Percentiles rank a stretch among this genome's conserved stretches.
These are phyloP conservation scores for Xylariomycetidae sp. DNA, from an alignment of 2,329 filamentous ascomycete species.

Conservation along the genomic window DNA sequence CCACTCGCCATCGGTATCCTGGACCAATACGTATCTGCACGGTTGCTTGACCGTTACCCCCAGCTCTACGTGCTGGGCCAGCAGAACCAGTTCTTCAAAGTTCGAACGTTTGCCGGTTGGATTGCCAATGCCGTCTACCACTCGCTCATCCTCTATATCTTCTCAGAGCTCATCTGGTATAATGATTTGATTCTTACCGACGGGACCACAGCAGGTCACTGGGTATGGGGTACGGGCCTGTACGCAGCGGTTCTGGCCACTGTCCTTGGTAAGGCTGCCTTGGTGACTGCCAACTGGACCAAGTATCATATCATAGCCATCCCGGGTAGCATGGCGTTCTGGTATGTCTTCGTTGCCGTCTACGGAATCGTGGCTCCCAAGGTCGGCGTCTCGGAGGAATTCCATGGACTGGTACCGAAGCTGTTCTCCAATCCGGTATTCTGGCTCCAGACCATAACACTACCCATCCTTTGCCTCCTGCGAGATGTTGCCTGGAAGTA, in stretches of 20 bases:
- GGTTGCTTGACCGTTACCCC: constrained; percentile 88
- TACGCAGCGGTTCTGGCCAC: constrained; percentile 93
- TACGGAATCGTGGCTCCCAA: constrained; percentile 85
- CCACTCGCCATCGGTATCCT: constrained; percentile 93
- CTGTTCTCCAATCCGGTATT: constrained; percentile 79
- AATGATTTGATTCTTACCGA: constrained; percentile 72
- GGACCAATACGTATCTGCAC: constrained; percentile 94
- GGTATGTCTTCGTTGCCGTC: constrained; percentile 82
- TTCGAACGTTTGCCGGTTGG: constrained; percentile 90
- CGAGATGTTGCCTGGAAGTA: constrained; percentile 98
- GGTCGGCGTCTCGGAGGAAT: constrained; percentile 75
- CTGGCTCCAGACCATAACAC: constrained; percentile 79
- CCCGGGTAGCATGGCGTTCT: constrained; percentile 84
- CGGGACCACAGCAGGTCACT: constrained; percentile 82
- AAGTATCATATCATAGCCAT: constrained; percentile 97
- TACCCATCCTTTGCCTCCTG: constrained; percentile 76
- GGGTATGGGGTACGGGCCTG: constrained; percentile 94
- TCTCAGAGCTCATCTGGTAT: constrained; percentile 73
- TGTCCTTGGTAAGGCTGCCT: constrained; percentile 86
- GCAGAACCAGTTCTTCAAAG: constrained; percentile 86
- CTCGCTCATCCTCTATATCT: constrained; percentile 86
- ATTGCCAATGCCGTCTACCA: constrained; percentile 93
- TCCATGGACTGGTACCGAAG: constrained; percentile 73
- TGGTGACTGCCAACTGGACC: constrained; percentile 97
- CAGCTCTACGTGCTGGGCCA: constrained; percentile 93